Evolutionary conservation across 2,329 filamentous ascomycete genomes (phyloP), one percentile per base, ranked within the genome.

Genomic region (Beauveria sp.): DNA sequence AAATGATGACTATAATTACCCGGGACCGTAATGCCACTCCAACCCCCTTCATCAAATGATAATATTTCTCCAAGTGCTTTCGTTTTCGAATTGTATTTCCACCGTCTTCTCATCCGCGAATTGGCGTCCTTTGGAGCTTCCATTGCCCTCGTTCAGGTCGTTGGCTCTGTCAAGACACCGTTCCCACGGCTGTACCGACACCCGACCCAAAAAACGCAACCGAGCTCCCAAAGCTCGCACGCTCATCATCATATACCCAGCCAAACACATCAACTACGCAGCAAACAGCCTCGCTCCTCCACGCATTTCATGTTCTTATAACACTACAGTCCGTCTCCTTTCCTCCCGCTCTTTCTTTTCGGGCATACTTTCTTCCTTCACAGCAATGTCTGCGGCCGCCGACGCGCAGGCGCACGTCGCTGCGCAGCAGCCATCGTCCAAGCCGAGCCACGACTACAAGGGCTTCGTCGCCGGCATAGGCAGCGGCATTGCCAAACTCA

Each of bases 391-490:
- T 26, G 51, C 46, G 43, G 55, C 51, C 10, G 56, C 53, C 10
- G 61, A 40, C 24, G 28, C 34, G 48, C 50, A 53, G 40, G 28
- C 52, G 28, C 58, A 50, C 9, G 48, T 43, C 59, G 75, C 76
- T 71, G 71, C 75, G 71, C 68, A 67, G 61, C 47, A 8, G 37
- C 37, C 30, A 18, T 22, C 34, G 16, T 54, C 57, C 37, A 65
- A 67, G 57, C 68, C 65, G 24, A 64, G 67, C 64, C 68, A 83
- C 79, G 66, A 88, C 71, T 97, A 97, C 79, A 92, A 91, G 70
- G 94, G 93, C n/a, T 99, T 97, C 72, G 91, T 97, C 30, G 94
- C 91, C 1, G 94, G 94, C n/a, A 86, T 97, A 7, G 97, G 97
- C 71, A 96, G 91, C 43, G 94, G 94, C 26, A 88, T 97, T 69